Base-by-base conservation (phyloP, 331 rosid species). In the Malus hybrid region DNA sequence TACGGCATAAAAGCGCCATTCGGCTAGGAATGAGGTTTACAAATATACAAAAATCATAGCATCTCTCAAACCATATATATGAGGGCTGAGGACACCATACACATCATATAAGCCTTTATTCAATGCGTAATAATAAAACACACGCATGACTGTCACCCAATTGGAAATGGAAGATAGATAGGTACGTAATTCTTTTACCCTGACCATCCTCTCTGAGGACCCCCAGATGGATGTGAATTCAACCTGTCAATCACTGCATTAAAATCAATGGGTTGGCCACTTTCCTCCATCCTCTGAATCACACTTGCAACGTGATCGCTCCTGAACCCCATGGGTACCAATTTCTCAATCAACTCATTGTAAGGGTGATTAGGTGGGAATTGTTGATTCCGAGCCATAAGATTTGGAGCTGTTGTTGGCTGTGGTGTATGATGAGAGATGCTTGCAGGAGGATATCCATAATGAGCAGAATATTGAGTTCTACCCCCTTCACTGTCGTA, bases 251-350 rank as follows among this genome's bases (percentile, higher is more conserved):
- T 89, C 74, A 95, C 93, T 0, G 97, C 79, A 75, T 95, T 95
- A 80, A 90, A 95, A 81, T 95, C 97, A 19, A 92, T 76, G 18
- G 93, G 88, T 73, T 95, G 97, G 29, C 99, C 96, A 57, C 87
- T 89, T 66, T 89, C 99, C 85, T 95, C 97, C 99, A 95, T 88
- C 87, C 96, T 87, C 84, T 90, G 97, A 79, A 95, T 95, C 75
- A 95, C 91, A 13, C 88, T 87, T 2, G 80, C 90, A 55, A 85
- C 86, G 31, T 85, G 93, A 57, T 95, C 99, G 28, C 89, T 79
- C 87, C 96, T 86, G 85, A 85, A 95, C 39, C 99, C 99, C 99
- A 95, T 95, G 90, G 52, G 80, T 46, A 24, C 79, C 83, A 92
- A 3, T 80, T 95, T 92, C 83, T 95, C 99, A 39, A 95, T 84